A percentile compares a stretch with the other conserved stretches of the same genome.
Evolutionary conservation across 164 flowering plant genomes (phyloP).

Genomic region (Berberis thunbergii): DNA sequence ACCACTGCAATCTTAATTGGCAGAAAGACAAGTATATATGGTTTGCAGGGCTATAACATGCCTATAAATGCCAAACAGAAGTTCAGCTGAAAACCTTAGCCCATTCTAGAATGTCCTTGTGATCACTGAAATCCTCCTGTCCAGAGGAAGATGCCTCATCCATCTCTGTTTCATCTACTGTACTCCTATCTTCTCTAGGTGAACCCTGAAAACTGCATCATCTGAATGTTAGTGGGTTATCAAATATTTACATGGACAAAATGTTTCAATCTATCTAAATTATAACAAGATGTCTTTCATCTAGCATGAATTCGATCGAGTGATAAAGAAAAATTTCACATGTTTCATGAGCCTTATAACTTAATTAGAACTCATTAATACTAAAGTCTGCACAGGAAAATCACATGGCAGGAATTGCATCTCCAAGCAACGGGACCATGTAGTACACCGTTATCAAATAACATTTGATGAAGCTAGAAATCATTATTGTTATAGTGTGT

Average conservation of each 20-base stretch:
- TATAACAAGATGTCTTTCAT: no score
- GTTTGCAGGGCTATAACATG: not conserved
- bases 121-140: constrained; percentile 58
- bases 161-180: constrained; percentile 64
- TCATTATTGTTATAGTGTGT: no score
- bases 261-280: not conserved
- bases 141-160: constrained; percentile 89
- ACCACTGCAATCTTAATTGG: not conserved
- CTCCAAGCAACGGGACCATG: no score
- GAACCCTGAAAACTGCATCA: constrained; percentile 75
- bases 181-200: constrained; percentile 73
- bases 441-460: no score
- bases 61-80: not conserved
- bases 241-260: not conserved
- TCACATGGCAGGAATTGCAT: no score
- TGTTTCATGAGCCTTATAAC: no score
- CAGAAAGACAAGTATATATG: not conserved
- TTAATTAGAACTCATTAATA: no score
- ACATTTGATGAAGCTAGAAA: no score
- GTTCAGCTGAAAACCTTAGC: constrained; percentile 57
- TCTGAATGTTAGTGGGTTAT: constrained; percentile 6
- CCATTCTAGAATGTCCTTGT: constrained; percentile 82
- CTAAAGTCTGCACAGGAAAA: no score
- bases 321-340: no score
- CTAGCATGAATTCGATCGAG: no score